Conservation (phyloP, 192 early-diverging fungal species). For the Backusella luteola region DNA sequence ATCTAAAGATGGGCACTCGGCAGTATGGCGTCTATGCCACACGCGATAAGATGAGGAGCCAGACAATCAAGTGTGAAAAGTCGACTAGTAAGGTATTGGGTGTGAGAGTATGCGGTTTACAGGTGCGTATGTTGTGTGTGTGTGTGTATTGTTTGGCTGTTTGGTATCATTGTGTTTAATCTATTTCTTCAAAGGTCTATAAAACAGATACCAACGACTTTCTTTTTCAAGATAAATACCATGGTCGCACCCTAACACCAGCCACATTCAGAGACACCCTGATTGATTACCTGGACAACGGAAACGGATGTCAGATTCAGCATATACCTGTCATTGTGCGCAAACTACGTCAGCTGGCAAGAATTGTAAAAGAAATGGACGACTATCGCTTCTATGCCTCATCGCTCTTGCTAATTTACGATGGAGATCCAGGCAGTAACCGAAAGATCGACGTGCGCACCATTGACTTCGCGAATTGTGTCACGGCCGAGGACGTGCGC, state of each 20-base stretch:
- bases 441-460: conserved; percentile 79
- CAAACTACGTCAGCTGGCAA: conserved; percentile 73
- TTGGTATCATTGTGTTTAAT: not conserved
- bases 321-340: conserved; percentile 83
- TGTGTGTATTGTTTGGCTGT: not conserved
- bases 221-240: conserved; percentile 94
- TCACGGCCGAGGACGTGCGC: conserved; percentile 49
- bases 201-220: conserved; percentile 47
- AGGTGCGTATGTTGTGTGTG: conserved; percentile 51
- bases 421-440: conserved; percentile 55
- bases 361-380: conserved; percentile 75
- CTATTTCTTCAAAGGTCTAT: conserved; percentile 17
- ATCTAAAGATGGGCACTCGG: conserved; percentile 98
- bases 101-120: conserved; percentile 97
- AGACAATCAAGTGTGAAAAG: conserved; percentile 89
- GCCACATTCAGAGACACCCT: conserved; percentile 80
- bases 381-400: conserved; percentile 91
- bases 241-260: conserved; percentile 83
- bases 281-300: conserved; percentile 85
- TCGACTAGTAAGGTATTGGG: conserved; percentile 92
- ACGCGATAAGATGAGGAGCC: conserved; percentile 78
- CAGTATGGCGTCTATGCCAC: conserved; percentile 94
- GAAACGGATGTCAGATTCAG: conserved; percentile 67
- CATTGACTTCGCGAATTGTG: conserved; percentile 96
- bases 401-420: conserved; percentile 90